Percentiles rank a stretch among this genome's conserved stretches.
Conservation (phyloP, 441 rosid genomes). For the Melastoma candidum region DNA sequence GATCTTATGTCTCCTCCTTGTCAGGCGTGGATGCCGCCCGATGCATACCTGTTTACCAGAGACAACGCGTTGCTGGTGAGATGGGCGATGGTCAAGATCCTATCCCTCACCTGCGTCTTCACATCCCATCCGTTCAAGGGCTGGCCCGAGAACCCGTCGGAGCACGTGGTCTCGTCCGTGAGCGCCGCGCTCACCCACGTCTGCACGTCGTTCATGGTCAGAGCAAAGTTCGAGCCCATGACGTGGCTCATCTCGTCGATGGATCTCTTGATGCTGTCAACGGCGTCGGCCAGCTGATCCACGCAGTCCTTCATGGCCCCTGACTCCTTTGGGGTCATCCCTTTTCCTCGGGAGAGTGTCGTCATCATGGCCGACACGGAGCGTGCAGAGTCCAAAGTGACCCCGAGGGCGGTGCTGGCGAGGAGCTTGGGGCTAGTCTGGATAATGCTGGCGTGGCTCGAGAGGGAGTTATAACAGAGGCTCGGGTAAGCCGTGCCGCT, state of each 20-base stretch:
- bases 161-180: conserved; percentile 73
- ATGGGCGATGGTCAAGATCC: conserved; percentile 42
- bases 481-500: conserved; percentile 11
- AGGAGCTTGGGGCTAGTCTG: conserved; percentile 16
- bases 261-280: conserved; percentile 44
- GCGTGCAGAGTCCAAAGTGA: background rate
- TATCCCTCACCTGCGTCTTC: conserved; percentile 42
- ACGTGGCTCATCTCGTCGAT: conserved; percentile 10
- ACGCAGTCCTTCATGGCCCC: conserved; percentile 45
- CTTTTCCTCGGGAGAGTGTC: conserved; percentile 13
- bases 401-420: conserved; percentile 6
- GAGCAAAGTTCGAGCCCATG: conserved; percentile 7
- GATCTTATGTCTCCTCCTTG: no score
- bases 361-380: background rate
- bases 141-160: conserved; percentile 65
- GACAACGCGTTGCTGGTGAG: conserved; percentile 78
- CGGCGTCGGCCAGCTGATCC: conserved; percentile 30
- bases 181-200: conserved; percentile 91
- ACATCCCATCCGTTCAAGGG: conserved; percentile 42
- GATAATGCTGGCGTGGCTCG: conserved; percentile 13
- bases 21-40: conserved; percentile 1
- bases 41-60: conserved; percentile 49
- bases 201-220: conserved; percentile 54
- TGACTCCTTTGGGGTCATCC: conserved; percentile 25
- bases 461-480: conserved; percentile 17